Evolutionary conservation across 345 rosid genomes (phyloP).

Genomic region (Isatis tinctoria): DNA sequence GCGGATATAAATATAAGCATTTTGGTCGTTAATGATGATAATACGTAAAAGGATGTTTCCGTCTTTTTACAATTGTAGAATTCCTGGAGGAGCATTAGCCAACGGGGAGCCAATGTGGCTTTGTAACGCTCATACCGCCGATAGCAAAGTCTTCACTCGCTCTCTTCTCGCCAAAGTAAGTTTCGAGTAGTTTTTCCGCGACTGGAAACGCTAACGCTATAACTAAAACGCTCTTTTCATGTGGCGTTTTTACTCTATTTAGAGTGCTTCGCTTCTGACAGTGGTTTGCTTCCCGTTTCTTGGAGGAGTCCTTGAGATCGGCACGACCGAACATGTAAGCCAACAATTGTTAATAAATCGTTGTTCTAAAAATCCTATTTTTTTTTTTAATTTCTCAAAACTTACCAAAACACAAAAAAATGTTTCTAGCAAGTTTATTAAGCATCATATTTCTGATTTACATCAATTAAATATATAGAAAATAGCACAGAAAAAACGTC

Average conservation of each 20-base stretch:
- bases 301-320: slow-evolving; percentile 82
- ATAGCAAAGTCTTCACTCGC: slow-evolving; percentile 79
- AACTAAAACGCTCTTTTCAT: slow-evolving; percentile 17
- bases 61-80: slow-evolving; percentile 32
- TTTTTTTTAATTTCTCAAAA: background rate
- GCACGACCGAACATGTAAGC: slow-evolving; percentile 75
- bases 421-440: background rate
- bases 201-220: slow-evolving; percentile 4
- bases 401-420: background rate
- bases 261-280: slow-evolving; percentile 81
- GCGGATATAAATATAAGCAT: background rate
- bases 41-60: background rate
- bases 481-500: background rate
- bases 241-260: slow-evolving; percentile 7
- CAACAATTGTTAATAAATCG: background rate
- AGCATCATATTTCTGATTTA: background rate
- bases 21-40: background rate
- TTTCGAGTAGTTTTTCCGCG: background rate
- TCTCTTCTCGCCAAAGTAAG: slow-evolving; percentile 91
- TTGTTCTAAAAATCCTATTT: background rate
- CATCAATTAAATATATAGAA: background rate
- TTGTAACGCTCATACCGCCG: slow-evolving; percentile 76
- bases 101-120: slow-evolving; percentile 68
- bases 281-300: slow-evolving; percentile 77
- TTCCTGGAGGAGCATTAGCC: slow-evolving; percentile 77